Conservation (phyloP, 208 protist species). For the Trypanosoma lewisi region DNA sequence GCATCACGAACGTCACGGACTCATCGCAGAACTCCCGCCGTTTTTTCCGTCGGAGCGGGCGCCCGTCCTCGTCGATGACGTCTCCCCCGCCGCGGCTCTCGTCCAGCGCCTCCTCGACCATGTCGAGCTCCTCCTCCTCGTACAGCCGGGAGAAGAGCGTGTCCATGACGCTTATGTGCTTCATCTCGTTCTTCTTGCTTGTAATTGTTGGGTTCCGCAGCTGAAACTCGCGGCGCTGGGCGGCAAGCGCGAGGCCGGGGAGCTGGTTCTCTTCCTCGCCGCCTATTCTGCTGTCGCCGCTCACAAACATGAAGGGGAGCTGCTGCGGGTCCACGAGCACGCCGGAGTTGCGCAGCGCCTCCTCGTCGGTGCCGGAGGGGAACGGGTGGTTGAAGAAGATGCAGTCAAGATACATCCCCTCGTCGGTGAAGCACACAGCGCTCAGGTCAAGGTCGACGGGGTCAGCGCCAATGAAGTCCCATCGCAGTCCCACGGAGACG, state of each 20-base stretch:
- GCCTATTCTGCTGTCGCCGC: slow-evolving; percentile 74
- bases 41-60: not conserved
- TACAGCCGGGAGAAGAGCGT: slow-evolving; percentile 68
- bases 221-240: slow-evolving; percentile 33
- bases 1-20: slow-evolving; percentile 72
- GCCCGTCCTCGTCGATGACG: slow-evolving; percentile 27
- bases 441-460: slow-evolving; percentile 81
- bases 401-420: slow-evolving; percentile 72
- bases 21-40: slow-evolving; percentile 68
- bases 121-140: slow-evolving; percentile 57
- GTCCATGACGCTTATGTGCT: slow-evolving; percentile 33
- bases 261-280: slow-evolving; percentile 82
- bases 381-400: slow-evolving; percentile 88
- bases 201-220: slow-evolving; percentile 6
- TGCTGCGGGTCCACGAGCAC: slow-evolving; percentile 42
- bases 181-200: slow-evolving; percentile 21
- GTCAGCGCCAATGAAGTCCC: slow-evolving; percentile 75
- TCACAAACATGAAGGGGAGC: slow-evolving; percentile 83
- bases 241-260: slow-evolving; percentile 49
- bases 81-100: slow-evolving; percentile 31
- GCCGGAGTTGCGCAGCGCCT: slow-evolving; percentile 33
- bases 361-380: slow-evolving; percentile 52
- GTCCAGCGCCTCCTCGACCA: slow-evolving; percentile 50
- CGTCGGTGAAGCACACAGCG: slow-evolving; percentile 72
- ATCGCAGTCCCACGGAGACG: slow-evolving; percentile 68